Evolutionary conservation across 2,329 filamentous ascomycete genomes (phyloP).

Genomic region (Delphinella strobiligena): DNA sequence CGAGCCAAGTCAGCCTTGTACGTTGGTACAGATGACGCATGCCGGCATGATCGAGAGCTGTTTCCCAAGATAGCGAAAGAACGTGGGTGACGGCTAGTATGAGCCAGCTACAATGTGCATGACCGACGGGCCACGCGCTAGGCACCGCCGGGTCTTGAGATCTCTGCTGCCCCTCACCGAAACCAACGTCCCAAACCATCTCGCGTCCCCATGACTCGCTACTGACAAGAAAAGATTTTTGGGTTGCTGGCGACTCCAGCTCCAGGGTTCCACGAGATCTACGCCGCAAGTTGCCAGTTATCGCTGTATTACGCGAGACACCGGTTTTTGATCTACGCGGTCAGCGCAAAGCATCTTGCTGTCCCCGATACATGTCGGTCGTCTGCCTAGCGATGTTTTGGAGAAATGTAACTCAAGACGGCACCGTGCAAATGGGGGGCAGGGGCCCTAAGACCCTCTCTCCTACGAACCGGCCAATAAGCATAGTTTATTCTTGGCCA

Average conservation of each 20-base stretch:
- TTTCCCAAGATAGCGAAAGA: neutral
- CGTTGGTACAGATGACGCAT: neutral
- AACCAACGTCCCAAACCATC: neutral
- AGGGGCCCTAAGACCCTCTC: conserved; percentile 7
- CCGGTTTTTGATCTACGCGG: neutral
- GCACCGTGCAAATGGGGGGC: conserved; percentile 7
- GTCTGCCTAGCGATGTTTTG: neutral
- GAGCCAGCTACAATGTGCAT: neutral
- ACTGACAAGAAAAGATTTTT: neutral
- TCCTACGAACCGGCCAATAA: conserved; percentile 6
- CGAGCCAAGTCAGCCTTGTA: neutral
- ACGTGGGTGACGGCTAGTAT: neutral
- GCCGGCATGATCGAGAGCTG: neutral
- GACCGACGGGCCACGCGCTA: neutral
- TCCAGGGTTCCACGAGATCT: neutral
- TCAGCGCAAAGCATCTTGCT: neutral
- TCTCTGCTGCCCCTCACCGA: neutral
- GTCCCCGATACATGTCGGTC: neutral
- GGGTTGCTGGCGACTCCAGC: neutral
- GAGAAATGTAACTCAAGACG: conserved; percentile 5
- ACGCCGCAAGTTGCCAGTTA: neutral
- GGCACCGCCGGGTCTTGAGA: neutral
- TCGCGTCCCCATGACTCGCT: neutral
- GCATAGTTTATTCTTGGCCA: conserved; percentile 1
- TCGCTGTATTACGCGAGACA: neutral